These are phyloP conservation scores for Infundibulicybe gibba DNA, from an alignment of 768 basidiomycete species.

Conservation along the genomic window DNA sequence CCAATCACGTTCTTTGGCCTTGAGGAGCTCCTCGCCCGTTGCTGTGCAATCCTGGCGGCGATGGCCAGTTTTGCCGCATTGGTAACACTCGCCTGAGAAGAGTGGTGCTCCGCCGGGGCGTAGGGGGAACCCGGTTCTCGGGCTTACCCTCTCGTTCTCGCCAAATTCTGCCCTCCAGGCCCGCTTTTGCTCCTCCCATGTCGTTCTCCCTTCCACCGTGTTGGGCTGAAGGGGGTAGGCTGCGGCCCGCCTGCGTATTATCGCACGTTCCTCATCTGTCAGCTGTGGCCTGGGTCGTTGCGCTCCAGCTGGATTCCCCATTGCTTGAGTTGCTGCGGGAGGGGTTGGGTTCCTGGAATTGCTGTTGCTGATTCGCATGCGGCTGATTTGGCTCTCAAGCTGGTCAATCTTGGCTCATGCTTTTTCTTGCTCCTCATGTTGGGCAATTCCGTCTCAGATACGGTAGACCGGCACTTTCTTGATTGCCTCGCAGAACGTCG, in stretches of 20 bases:
- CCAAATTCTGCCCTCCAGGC: neutral
- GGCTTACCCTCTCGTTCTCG: neutral
- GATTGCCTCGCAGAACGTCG: no score
- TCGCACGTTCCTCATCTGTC: no score
- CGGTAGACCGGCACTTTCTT: no score
- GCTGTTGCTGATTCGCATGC: no score
- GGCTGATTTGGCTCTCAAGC: no score
- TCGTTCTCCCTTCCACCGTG: neutral
- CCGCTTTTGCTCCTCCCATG: neutral
- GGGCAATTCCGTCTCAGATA: no score
- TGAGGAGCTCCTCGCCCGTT: neutral
- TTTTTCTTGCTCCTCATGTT: no score
- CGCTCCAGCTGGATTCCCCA: no score
- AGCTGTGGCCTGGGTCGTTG: no score
- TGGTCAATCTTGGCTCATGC: no score
- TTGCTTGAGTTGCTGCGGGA: no score
- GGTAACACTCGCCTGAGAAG: constrained; percentile 5
- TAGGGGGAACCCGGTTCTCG: constrained; percentile 4
- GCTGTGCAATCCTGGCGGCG: neutral
- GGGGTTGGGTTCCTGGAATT: no score
- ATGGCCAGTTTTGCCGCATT: neutral
- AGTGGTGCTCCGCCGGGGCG: constrained; percentile 4
- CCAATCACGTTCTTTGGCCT: neutral
- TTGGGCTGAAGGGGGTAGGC: neutral
- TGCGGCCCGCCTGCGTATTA: neutral